phyloP scores from a whole-genome alignment of 139 green algal genomes.

The Eudorina sp. region DNA sequence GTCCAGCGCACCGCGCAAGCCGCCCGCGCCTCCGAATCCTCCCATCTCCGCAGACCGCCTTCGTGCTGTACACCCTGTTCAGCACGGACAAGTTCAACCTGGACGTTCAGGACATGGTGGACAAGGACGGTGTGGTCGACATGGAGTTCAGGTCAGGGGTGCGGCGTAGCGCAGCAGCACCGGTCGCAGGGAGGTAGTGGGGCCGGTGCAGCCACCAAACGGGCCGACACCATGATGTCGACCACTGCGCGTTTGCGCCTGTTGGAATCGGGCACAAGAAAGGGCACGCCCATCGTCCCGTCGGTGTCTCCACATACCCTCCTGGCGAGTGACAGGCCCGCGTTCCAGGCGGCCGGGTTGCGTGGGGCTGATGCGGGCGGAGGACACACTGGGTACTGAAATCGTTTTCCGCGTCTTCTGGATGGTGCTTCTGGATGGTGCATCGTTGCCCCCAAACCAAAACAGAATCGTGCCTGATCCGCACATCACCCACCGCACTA shows the following conservation, averaged over 20 bases:
- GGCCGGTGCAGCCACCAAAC: not conserved
- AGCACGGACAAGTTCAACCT: slow-evolving; percentile 58
- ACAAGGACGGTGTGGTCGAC: slow-evolving; percentile 29
- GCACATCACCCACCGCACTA: not conserved
- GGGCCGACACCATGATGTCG: too few species aligned
- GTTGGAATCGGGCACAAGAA: not conserved
- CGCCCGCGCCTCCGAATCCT: not conserved
- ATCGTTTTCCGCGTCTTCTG: not conserved
- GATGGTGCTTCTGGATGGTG: not conserved
- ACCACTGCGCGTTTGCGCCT: not conserved
- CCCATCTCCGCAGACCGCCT: slow-evolving; percentile 26
- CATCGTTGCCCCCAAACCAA: not conserved
- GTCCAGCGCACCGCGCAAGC: not conserved
- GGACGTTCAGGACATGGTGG: slow-evolving; percentile 62
- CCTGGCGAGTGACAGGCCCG: not conserved
- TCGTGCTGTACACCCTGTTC: slow-evolving; percentile 66
- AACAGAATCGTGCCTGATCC: not conserved
- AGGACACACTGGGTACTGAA: not conserved
- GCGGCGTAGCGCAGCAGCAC: not conserved
- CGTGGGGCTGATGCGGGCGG: not conserved
- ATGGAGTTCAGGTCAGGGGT: slow-evolving; percentile 23
- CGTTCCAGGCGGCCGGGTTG: too few species aligned
- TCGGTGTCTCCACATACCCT: not conserved
- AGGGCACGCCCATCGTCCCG: not conserved
- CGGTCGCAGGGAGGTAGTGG: not conserved